Base-by-base conservation (phyloP, 768 basidiomycete species). In the Pleurotus eryngii region DNA sequence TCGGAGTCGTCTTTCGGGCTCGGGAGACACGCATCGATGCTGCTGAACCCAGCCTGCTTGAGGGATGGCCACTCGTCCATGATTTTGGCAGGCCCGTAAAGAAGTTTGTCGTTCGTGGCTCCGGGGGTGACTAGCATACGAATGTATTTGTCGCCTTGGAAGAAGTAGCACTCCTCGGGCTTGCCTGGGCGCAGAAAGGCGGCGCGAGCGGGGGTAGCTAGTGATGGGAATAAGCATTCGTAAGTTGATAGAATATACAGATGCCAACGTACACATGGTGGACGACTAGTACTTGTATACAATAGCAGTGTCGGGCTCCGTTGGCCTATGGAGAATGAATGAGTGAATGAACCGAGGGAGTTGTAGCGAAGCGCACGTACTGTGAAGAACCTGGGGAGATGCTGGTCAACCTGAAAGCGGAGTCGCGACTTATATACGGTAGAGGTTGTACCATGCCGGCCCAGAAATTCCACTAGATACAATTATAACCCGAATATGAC, bases 111-210 rank as follows among this genome's bases (percentile, higher is more conserved):
- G 18, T 54, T 42, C 14, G 37, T n/a, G 5, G 17, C 39, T 9
- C 39, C 39, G 22, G 39, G 35, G 14, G 18, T 26, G 11, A 42
- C 2, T 14, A 20, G 11, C 38, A 54, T 42, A 12, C 51, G 51
- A 11, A 54, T 24, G 51, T 54, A 54, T n/a, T 54, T 17, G 51
- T 22, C 24, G 51, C 51, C 51, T 40, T 42, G 39, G 51, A 54
- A 54, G 39, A 54, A 54, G 39, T 54, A 54, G 17, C 38, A 39
- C 42, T 54, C 51, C n/a, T 39, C 37, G 18, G 51, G 51, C 20
- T 40, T 54, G 4, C 39, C 51, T 17, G 51, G 51, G 39, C 51
- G 51, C 39, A 54, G 26, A 38, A 54, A 54, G 18, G 37, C 37
- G 24, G 51, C 51, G n/a, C 51, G 49, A 50, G 49, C 17, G 49